Evolutionary conservation across 345 rosid species (phyloP).

Genomic region (Turritis glabra): DNA sequence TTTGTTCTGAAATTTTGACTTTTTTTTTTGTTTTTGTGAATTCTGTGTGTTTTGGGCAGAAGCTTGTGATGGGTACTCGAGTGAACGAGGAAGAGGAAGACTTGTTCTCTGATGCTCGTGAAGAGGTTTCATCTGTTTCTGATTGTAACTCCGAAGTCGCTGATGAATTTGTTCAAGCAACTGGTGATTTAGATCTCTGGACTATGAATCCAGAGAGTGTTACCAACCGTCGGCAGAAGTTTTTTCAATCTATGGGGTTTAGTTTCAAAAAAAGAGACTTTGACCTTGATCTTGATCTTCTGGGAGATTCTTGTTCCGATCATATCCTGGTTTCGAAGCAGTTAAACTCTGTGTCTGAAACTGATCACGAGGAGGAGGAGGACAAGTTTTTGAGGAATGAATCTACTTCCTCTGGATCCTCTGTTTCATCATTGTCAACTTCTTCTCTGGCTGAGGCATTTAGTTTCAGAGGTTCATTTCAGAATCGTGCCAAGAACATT

Average conservation of each 20-base stretch:
- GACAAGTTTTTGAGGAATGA: slow-evolving; percentile 36
- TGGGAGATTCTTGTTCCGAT: slow-evolving; percentile 12
- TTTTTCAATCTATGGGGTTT: slow-evolving; percentile 42
- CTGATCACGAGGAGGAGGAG: slow-evolving; percentile 4
- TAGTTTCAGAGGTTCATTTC: slow-evolving; percentile 37
- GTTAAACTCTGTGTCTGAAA: slow-evolving; percentile 29
- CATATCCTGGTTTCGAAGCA: slow-evolving; percentile 3
- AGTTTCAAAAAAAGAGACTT: slow-evolving; percentile 39
- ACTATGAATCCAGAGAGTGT: slow-evolving; percentile 54
- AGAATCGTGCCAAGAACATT: slow-evolving; percentile 37
- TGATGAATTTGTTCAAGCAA: slow-evolving; percentile 42
- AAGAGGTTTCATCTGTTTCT: slow-evolving; percentile 56
- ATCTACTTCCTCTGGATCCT: slow-evolving; percentile 35
- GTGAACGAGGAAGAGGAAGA: slow-evolving; percentile 47
- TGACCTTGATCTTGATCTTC: slow-evolving; percentile 7
- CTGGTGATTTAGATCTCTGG: slow-evolving; percentile 50
- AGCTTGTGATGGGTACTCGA: slow-evolving; percentile 39
- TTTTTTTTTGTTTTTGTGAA: not conserved
- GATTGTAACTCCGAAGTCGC: slow-evolving; percentile 47
- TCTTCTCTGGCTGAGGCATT: slow-evolving; percentile 35
- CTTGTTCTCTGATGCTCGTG: slow-evolving; percentile 58
- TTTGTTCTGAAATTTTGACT: not conserved
- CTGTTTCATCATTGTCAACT: slow-evolving; percentile 35
- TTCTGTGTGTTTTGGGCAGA: slow-evolving; percentile 34
- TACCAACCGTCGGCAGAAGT: slow-evolving; percentile 52